Conservation (phyloP, 2,329 filamentous ascomycete genomes). For the Dothistroma pini region DNA sequence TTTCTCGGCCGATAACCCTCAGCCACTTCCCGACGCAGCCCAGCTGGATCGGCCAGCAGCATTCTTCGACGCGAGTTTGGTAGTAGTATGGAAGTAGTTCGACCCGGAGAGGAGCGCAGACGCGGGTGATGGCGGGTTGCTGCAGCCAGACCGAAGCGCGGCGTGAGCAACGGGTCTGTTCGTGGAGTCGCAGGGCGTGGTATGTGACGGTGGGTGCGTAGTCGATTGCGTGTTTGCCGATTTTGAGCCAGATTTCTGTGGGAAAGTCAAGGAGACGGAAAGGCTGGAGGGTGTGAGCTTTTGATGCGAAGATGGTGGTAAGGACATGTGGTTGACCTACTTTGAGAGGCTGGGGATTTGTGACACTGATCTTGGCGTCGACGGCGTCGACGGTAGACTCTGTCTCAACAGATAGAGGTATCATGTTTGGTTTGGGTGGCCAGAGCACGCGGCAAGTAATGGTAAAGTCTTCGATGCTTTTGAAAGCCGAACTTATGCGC, state of each 20-base stretch:
- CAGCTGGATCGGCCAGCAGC: not conserved
- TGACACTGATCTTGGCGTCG: too few species aligned
- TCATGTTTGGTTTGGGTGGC: too few species aligned
- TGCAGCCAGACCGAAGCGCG: not conserved
- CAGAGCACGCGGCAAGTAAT: too few species aligned
- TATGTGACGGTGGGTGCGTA: not conserved
- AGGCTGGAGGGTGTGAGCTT: not conserved
- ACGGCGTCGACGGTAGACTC: too few species aligned
- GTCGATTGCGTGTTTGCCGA: slow-evolving; percentile 5
- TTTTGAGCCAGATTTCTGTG: slow-evolving; percentile 7
- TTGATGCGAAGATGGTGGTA: not conserved
- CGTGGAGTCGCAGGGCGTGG: not conserved
- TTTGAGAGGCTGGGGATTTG: too few species aligned
- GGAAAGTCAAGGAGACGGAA: slow-evolving; percentile 6
- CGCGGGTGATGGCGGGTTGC: not conserved
- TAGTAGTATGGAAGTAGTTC: slow-evolving; percentile 2
- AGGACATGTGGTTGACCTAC: not conserved
- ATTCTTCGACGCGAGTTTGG: not conserved
- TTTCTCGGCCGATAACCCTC: not conserved
- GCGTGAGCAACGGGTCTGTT: not conserved
- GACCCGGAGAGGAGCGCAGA: not conserved
- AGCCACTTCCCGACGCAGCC: not conserved
- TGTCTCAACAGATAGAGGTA: too few species aligned
- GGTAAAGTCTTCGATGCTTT: too few species aligned
- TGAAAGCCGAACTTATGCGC: too few species aligned